A percentile compares a stretch with the other conserved stretches of the same genome.
These are phyloP conservation scores for Acidomyces sp. DNA, from an alignment of 495 filamentous ascomycete species.

Conservation along the genomic window DNA sequence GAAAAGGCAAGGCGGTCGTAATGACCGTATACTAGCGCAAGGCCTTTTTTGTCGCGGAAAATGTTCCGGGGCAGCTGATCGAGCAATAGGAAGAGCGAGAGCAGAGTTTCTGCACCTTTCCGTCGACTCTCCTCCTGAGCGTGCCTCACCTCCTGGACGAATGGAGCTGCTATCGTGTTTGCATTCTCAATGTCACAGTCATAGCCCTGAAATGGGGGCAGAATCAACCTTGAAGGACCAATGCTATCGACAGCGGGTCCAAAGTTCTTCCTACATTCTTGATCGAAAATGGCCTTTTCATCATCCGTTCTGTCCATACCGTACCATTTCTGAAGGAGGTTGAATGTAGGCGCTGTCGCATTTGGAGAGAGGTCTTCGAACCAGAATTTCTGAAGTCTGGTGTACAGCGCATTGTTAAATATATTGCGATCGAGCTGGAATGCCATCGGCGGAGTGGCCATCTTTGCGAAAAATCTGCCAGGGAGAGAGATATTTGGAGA, in stretches of 20 bases:
- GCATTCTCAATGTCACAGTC: slow-evolving; percentile 17
- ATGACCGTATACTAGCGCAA: slow-evolving; percentile 30
- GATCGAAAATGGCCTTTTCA: slow-evolving; percentile 25
- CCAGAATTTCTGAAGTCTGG: slow-evolving; percentile 19
- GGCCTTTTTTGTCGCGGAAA: slow-evolving; percentile 27
- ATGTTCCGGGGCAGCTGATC: slow-evolving; percentile 39
- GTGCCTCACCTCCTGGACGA: slow-evolving; percentile 22
- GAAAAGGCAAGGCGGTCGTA: slow-evolving; percentile 35
- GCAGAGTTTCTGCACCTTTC: slow-evolving; percentile 21
- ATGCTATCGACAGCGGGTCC: slow-evolving; percentile 26
- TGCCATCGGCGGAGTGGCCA: no score
- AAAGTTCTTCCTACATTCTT: slow-evolving; percentile 20
- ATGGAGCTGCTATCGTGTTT: slow-evolving; percentile 23
- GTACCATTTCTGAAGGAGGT: slow-evolving; percentile 13
- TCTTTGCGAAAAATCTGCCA: no score
- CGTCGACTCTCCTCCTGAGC: slow-evolving; percentile 4
- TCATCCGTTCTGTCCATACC: slow-evolving; percentile 23
- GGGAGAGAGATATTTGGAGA: no score
- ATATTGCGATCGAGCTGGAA: slow-evolving; percentile 28
- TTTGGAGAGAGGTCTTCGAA: slow-evolving; percentile 15
- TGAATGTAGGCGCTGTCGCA: slow-evolving; percentile 12
- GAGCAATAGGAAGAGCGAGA: slow-evolving; percentile 34
- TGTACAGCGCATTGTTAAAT: slow-evolving; percentile 25
- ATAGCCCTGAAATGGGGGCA: slow-evolving; percentile 18
- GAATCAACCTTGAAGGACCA: slow-evolving; percentile 22